These are phyloP conservation scores for Phanerochaete carnosa DNA, from an alignment of 768 basidiomycete species.

Conservation along the genomic window DNA sequence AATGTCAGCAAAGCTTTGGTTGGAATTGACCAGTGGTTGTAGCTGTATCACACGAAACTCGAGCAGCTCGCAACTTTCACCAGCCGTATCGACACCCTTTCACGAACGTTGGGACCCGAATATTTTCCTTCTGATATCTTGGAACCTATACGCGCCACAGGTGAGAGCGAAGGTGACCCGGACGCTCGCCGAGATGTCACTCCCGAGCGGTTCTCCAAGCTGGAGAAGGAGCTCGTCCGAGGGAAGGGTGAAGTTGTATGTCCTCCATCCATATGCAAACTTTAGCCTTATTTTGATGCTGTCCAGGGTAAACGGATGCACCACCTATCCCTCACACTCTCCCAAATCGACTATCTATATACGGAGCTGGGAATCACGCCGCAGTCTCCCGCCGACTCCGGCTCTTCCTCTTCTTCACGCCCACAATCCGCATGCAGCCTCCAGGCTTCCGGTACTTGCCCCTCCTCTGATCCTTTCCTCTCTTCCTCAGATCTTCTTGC, in stretches of 20 bases:
- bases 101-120: slow-evolving; percentile 55
- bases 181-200: slow-evolving; percentile 64
- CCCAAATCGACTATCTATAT: slow-evolving; percentile 81
- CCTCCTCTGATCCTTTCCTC: slow-evolving; percentile 34
- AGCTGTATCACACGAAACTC: slow-evolving; percentile 75
- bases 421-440: slow-evolving; percentile 30
- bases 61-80: slow-evolving; percentile 71
- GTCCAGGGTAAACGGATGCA: slow-evolving; percentile 62
- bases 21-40: background rate
- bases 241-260: slow-evolving; percentile 86
- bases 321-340: slow-evolving; percentile 58
- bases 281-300: background rate
- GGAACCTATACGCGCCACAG: slow-evolving; percentile 40
- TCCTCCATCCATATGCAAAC: slow-evolving; percentile 4
- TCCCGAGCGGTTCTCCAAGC: slow-evolving; percentile 72
- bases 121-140: slow-evolving; percentile 59
- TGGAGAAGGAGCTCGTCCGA: slow-evolving; percentile 82
- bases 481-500: slow-evolving; percentile 28
- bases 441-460: slow-evolving; percentile 12
- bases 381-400: slow-evolving; percentile 49
- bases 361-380: slow-evolving; percentile 75
- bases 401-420: slow-evolving; percentile 21
- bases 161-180: slow-evolving; percentile 38
- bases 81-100: slow-evolving; percentile 57
- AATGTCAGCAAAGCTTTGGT: background rate